These are phyloP conservation scores for Limnanthes douglasii DNA, from an alignment of 345 rosid genomes.

Conservation along the genomic window DNA sequence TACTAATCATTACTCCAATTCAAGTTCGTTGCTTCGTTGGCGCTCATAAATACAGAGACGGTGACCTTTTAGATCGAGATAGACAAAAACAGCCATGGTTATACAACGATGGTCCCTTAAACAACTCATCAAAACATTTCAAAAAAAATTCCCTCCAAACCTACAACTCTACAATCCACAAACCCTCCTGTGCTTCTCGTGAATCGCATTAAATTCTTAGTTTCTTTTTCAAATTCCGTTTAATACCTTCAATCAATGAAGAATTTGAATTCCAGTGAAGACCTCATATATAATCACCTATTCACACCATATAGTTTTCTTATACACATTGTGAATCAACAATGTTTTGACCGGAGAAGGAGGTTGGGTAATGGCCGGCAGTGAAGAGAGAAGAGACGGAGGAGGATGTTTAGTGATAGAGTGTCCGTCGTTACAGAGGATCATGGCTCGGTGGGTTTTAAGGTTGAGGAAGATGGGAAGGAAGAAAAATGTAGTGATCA, in stretches of 20 bases:
- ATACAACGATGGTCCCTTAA: too few species aligned
- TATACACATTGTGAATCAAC: not conserved
- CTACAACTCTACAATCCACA: not conserved
- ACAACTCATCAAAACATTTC: too few species aligned
- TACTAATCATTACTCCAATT: too few species aligned
- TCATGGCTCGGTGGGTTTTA: constrained; percentile 10
- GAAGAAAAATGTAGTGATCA: not conserved
- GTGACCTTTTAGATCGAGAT: too few species aligned
- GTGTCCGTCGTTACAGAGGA: constrained; percentile 7
- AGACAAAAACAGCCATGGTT: too few species aligned
- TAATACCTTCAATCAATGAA: too few species aligned
- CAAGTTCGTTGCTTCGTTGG: too few species aligned
- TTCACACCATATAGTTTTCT: not conserved
- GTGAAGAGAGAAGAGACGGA: constrained; percentile 7
- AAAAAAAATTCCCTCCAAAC: constrained; percentile 20
- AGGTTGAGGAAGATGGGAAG: constrained; percentile 2
- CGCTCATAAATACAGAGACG: too few species aligned
- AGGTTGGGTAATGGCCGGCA: not conserved
- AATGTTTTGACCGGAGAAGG: not conserved
- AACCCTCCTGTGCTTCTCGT: constrained; percentile 13
- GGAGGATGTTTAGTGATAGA: constrained; percentile 12
- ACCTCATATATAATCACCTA: constrained; percentile 2
- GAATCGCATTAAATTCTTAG: constrained; percentile 13
- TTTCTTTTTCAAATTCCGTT: constrained; percentile 6
- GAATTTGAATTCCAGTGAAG: constrained; percentile 3